Evolutionary conservation across 1,284 basidiomycete species (phyloP).

Genomic region (Paramarasmius palmivorus): DNA sequence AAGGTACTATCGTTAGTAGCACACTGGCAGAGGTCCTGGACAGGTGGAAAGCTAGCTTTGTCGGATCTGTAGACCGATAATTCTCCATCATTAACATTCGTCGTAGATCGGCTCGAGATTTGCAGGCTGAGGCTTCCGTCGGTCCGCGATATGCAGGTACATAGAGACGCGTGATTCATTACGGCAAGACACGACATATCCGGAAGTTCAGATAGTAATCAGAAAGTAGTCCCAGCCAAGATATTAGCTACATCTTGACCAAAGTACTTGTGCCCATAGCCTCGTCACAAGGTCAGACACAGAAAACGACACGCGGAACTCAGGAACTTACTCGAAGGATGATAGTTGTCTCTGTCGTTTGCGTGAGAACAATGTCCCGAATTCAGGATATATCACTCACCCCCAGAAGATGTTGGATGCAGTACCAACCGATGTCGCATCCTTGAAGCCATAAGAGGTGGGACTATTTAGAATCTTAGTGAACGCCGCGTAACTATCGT

Average conservation of each 20-base stretch:
- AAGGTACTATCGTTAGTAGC: too few relatives aligned
- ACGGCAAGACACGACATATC: too few relatives aligned
- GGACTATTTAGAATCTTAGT: constrained; percentile 47
- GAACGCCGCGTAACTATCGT: constrained; percentile 52
- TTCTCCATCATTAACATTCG: too few relatives aligned
- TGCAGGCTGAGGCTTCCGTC: too few relatives aligned
- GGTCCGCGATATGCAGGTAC: too few relatives aligned
- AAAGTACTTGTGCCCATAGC: constrained; percentile 37
- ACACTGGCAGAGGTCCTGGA: too few relatives aligned
- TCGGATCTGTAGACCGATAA: too few relatives aligned
- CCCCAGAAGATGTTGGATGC: constrained; percentile 54
- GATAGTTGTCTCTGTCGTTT: too few relatives aligned
- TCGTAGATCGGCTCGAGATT: too few relatives aligned
- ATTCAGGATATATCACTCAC: constrained; percentile 32
- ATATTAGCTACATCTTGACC: constrained; percentile 34
- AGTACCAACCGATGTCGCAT: constrained; percentile 47
- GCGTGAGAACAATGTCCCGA: too few relatives aligned
- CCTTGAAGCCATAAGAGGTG: constrained; percentile 49
- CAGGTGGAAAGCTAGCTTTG: too few relatives aligned
- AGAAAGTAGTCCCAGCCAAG: constrained; percentile 25
- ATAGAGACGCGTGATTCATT: too few relatives aligned
- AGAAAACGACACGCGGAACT: neutral
- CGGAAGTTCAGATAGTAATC: neutral
- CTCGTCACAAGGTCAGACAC: constrained; percentile 16
- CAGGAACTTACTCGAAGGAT: neutral